These are phyloP conservation scores for Podospora anserina DNA, from an alignment of 495 filamentous ascomycete genomes.

Conservation along the genomic window DNA sequence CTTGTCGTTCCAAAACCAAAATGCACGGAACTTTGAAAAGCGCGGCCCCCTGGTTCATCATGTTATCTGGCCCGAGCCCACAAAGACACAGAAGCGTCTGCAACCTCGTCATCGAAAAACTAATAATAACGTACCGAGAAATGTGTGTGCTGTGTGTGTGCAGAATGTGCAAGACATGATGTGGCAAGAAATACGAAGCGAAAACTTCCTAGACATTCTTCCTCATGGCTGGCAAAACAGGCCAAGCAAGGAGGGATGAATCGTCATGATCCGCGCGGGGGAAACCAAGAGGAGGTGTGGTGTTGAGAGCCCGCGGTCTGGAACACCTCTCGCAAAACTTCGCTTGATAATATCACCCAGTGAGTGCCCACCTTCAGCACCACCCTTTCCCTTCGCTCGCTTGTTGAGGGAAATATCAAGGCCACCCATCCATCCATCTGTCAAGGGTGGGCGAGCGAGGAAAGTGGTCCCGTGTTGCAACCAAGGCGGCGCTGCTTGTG, in stretches of 20 bases:
- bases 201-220: background rate
- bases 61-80: background rate
- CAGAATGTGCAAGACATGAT: background rate
- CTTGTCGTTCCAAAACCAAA: background rate
- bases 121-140: background rate
- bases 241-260: no score
- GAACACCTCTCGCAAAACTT: background rate
- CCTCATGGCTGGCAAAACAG: background rate
- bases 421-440: background rate
- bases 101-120: no score
- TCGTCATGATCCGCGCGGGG: no score
- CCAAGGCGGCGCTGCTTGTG: background rate
- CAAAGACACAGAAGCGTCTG: background rate
- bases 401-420: background rate
- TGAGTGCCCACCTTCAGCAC: background rate
- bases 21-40: constrained; percentile 7
- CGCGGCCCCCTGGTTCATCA: constrained; percentile 1
- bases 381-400: background rate
- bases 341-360: background rate
- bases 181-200: background rate
- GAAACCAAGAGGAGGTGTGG: background rate
- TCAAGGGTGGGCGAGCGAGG: background rate
- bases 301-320: background rate
- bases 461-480: background rate
- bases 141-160: background rate